Percentiles rank a stretch among this genome's conserved stretches.
phyloP scores from a whole-genome alignment of 1,284 basidiomycete genomes.

The Cryptococcus amylolentus region DNA sequence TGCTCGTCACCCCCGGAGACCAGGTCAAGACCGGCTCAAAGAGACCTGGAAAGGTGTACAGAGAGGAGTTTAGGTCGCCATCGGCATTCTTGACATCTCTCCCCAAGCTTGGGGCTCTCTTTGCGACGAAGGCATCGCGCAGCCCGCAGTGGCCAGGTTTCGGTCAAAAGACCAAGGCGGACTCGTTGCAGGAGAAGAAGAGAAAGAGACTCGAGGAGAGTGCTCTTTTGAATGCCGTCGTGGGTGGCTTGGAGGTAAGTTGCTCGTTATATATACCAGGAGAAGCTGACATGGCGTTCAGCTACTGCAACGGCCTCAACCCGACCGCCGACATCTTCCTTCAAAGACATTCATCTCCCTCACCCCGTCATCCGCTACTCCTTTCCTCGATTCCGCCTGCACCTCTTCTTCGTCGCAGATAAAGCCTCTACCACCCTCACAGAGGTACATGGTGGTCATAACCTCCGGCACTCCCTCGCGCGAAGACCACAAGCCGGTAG shows the following conservation, averaged over 20 bases:
- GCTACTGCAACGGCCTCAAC: constrained; percentile 6
- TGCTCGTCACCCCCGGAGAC: constrained; percentile 18
- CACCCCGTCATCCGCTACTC: constrained; percentile 10
- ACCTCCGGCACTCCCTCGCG: not conserved
- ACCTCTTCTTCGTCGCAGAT: not conserved
- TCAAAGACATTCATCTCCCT: constrained; percentile 13
- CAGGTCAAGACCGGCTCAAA: not conserved
- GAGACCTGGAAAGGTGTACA: not conserved
- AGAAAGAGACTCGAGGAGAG: constrained; percentile 2
- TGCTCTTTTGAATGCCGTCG: constrained; percentile 10
- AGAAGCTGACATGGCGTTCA: not conserved
- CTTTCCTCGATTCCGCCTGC: constrained; percentile 9
- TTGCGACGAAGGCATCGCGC: constrained; percentile 3
- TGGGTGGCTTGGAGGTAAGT: constrained; percentile 17
- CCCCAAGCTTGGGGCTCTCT: constrained; percentile 21
- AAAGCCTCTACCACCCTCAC: not conserved
- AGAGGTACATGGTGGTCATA: constrained; percentile 16
- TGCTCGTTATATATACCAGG: not conserved
- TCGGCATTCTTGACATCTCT: constrained; percentile 36
- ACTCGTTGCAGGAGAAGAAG: not conserved
- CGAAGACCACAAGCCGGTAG: not conserved
- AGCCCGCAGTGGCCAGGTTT: constrained; percentile 21
- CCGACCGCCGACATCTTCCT: constrained; percentile 5
- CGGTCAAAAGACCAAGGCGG: not conserved
- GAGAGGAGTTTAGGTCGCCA: constrained; percentile 26